Conservation (phyloP, 2,329 filamentous ascomycete species). For the Fusarium sp. region DNA sequence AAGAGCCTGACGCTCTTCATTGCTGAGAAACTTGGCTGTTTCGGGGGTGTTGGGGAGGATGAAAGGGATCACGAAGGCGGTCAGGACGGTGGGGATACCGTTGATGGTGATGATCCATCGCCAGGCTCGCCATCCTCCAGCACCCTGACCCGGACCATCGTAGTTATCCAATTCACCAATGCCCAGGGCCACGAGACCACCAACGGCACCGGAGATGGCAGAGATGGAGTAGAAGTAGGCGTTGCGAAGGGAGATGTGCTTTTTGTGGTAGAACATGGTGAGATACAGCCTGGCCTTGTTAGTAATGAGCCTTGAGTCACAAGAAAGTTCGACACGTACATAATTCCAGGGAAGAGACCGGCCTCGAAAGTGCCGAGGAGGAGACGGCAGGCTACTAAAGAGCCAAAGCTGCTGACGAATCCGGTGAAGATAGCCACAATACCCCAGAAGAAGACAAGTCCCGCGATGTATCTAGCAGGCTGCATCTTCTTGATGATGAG, state of each 20-base stretch:
- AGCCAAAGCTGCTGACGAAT: slow-evolving; percentile 60
- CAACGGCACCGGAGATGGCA: slow-evolving; percentile 73
- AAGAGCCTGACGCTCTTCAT: slow-evolving; percentile 61
- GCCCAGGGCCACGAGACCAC: slow-evolving; percentile 74
- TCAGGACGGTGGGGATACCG: slow-evolving; percentile 61
- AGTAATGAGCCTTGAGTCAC: neutral
- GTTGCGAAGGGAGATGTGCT: slow-evolving; percentile 71
- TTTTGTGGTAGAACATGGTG: slow-evolving; percentile 74
- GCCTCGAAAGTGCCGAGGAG: slow-evolving; percentile 58
- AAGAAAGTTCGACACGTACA: slow-evolving; percentile 33
- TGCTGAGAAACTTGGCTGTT: slow-evolving; percentile 58
- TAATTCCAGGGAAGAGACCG: slow-evolving; percentile 64
- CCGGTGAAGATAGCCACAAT: slow-evolving; percentile 59
- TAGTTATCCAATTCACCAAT: slow-evolving; percentile 57
- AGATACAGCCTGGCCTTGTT: slow-evolving; percentile 58
- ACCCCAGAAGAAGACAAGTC: slow-evolving; percentile 62
- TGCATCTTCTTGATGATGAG: slow-evolving; percentile 55
- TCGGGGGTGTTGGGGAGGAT: slow-evolving; percentile 70
- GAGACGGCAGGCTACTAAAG: slow-evolving; percentile 60
- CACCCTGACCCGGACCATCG: slow-evolving; percentile 67
- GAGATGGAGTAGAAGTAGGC: slow-evolving; percentile 73
- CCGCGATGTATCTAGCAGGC: slow-evolving; percentile 63
- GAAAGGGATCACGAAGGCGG: slow-evolving; percentile 68
- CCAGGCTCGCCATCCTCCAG: slow-evolving; percentile 71
- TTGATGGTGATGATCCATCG: slow-evolving; percentile 74